Percentiles rank a stretch among this genome's conserved stretches.
phyloP scores from a whole-genome alignment of 805 yeast genomes.

The Kodamaea neixiangensis region DNA sequence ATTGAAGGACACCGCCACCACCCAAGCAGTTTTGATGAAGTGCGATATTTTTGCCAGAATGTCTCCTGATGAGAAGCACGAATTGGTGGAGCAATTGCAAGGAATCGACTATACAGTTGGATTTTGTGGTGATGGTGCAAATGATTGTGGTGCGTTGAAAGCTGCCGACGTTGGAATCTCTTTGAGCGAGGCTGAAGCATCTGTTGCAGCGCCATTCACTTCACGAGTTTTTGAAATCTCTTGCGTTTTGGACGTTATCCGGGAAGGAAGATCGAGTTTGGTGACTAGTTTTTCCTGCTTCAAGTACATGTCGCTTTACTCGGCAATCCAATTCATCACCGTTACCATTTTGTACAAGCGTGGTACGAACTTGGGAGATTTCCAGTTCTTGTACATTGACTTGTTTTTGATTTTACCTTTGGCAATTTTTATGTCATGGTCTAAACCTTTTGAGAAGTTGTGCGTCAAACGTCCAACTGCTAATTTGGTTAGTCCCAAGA shows the following conservation, averaged over 20 bases:
- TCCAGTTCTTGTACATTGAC: constrained; percentile 94
- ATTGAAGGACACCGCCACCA: constrained; percentile 41
- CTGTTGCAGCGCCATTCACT: constrained; percentile 98
- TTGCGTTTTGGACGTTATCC: constrained; percentile 87
- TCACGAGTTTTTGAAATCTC: constrained; percentile 87
- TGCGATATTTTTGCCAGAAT: constrained; percentile 88
- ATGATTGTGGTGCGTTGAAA: constrained; percentile 97
- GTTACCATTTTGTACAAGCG: constrained; percentile 81
- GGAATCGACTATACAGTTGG: constrained; percentile 88
- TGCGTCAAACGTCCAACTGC: constrained; percentile 87
- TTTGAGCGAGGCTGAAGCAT: constrained; percentile 95
- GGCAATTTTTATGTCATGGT: constrained; percentile 98
- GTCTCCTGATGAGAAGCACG: constrained; percentile 99
- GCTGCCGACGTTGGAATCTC: constrained; percentile 98
- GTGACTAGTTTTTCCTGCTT: constrained; percentile 96
- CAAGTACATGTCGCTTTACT: constrained; percentile 95
- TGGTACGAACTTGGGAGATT: constrained; percentile 94
- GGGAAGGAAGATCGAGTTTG: constrained; percentile 92
- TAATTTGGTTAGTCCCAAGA: constrained; percentile 85
- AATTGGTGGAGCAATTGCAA: constrained; percentile 85
- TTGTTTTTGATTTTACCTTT: constrained; percentile 86
- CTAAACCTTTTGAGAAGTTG: constrained; percentile 67
- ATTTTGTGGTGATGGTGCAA: constrained; percentile 99
- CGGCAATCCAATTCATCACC: constrained; percentile 92
- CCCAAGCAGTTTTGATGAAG: constrained; percentile 63